Percentiles rank a stretch among this genome's conserved stretches.
Evolutionary conservation across 768 basidiomycete genomes (phyloP).

Genomic region (Arthromyces matolae): DNA sequence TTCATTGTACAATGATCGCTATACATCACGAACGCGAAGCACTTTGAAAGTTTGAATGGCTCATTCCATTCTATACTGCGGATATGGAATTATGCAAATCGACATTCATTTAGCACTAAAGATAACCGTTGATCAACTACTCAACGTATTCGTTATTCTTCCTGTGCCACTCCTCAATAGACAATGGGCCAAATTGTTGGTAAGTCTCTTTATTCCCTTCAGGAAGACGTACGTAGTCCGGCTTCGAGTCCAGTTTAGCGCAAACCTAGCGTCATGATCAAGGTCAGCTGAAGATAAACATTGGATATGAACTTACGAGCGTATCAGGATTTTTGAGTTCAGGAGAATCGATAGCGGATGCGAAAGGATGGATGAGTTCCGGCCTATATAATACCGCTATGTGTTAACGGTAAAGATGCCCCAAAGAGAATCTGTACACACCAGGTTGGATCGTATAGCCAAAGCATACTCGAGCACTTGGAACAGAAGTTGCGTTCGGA

Average conservation of each 20-base stretch:
- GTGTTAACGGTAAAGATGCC: neutral
- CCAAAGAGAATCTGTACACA: conserved; percentile 27
- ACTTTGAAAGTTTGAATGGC: too few species aligned
- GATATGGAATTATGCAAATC: too few species aligned
- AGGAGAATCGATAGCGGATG: conserved; percentile 61
- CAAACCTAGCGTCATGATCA: too few species aligned
- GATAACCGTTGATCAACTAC: too few species aligned
- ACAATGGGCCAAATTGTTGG: conserved; percentile 38
- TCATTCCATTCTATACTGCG: too few species aligned
- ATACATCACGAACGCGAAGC: too few species aligned
- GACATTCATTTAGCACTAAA: too few species aligned
- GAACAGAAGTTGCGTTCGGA: conserved; percentile 65
- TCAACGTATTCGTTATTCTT: too few species aligned
- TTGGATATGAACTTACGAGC: conserved; percentile 5
- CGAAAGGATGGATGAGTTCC: conserved; percentile 63
- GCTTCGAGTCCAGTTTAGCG: conserved; percentile 26
- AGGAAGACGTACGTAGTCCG: conserved; percentile 55
- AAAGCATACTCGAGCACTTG: conserved; percentile 63
- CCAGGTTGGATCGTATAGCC: conserved; percentile 58
- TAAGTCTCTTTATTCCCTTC: conserved; percentile 49
- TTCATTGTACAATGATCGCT: too few species aligned
- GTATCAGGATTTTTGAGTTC: conserved; percentile 47
- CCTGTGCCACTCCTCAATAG: conserved; percentile 62
- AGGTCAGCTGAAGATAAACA: too few species aligned
- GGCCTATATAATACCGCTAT: conserved; percentile 39